Conservation (phyloP, 2,329 filamentous ascomycete species). For the Pseudogymnoascus sp. region DNA sequence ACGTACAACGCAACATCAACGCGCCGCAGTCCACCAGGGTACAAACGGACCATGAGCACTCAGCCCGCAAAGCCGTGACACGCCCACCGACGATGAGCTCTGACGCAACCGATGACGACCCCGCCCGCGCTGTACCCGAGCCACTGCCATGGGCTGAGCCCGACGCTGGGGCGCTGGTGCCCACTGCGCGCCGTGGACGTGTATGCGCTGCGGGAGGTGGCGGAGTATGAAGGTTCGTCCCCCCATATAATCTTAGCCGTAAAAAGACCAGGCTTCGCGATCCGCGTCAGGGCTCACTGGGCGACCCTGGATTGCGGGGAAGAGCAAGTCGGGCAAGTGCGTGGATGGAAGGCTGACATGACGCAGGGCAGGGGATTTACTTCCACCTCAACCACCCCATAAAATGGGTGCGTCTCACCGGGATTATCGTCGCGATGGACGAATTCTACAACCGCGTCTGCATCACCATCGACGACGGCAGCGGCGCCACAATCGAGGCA, state of each 20-base stretch:
- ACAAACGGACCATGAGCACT: neutral
- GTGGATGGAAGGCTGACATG: neutral
- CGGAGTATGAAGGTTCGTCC: slow-evolving; percentile 46
- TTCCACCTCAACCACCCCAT: slow-evolving; percentile 71
- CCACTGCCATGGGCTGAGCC: slow-evolving; percentile 57
- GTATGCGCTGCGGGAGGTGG: slow-evolving; percentile 38
- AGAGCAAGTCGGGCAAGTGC: neutral
- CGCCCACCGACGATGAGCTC: slow-evolving; percentile 9
- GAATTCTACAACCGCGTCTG: slow-evolving; percentile 40
- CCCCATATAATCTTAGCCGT: neutral
- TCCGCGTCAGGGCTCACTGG: neutral
- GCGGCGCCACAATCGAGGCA: slow-evolving; percentile 49
- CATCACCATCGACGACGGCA: slow-evolving; percentile 60
- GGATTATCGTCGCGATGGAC: slow-evolving; percentile 59
- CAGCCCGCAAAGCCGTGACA: neutral
- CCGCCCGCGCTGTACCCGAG: slow-evolving; percentile 45
- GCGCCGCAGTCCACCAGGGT: neutral
- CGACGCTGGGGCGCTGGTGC: slow-evolving; percentile 54
- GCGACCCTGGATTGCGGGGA: neutral
- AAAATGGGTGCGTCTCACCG: slow-evolving; percentile 65
- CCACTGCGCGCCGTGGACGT: slow-evolving; percentile 47
- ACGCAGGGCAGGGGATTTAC: slow-evolving; percentile 47
- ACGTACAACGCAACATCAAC: neutral
- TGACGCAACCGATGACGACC: slow-evolving; percentile 7
- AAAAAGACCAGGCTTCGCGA: neutral